These are phyloP conservation scores for Elaeis guineensis DNA, from an alignment of 176 grass and related monocot genomes.

Conservation along the genomic window DNA sequence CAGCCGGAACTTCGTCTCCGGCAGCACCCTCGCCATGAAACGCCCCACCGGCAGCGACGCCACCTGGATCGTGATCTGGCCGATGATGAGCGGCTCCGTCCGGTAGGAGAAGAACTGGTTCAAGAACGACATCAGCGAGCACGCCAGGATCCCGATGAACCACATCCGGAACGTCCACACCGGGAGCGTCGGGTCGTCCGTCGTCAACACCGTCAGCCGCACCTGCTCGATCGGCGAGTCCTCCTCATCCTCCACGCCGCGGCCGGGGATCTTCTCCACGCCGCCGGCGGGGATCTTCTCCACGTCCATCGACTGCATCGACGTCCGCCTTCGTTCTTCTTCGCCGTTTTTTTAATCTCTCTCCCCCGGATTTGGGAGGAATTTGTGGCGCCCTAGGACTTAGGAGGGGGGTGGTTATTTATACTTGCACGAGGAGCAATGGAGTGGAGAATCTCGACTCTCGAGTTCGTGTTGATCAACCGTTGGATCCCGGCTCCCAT, in stretches of 20 bases:
- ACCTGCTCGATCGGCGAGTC: slow-evolving; percentile 61
- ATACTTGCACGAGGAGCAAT: too few species aligned
- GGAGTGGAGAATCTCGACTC: too few species aligned
- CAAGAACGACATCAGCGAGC: slow-evolving; percentile 55
- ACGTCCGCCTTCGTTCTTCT: too few species aligned
- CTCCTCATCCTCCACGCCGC: slow-evolving; percentile 27
- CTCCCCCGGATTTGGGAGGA: too few species aligned
- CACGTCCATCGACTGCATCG: background rate
- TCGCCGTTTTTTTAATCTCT: too few species aligned
- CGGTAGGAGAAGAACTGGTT: slow-evolving; percentile 80
- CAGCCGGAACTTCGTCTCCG: slow-evolving; percentile 19
- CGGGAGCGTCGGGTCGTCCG: slow-evolving; percentile 46
- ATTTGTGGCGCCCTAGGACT: too few species aligned
- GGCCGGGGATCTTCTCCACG: too few species aligned
- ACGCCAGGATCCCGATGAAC: slow-evolving; percentile 46
- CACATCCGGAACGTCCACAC: slow-evolving; percentile 90
- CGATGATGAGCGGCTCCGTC: slow-evolving; percentile 53
- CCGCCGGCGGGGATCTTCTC: background rate
- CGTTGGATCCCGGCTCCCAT: too few species aligned
- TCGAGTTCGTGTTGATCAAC: too few species aligned
- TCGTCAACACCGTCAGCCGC: slow-evolving; percentile 51
- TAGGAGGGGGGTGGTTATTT: too few species aligned
- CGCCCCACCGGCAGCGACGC: slow-evolving; percentile 53
- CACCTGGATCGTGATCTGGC: slow-evolving; percentile 65
- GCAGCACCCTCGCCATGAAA: slow-evolving; percentile 42